Evolutionary conservation across 1,284 basidiomycete species (phyloP), one percentile per base, ranked within the genome.

Genomic region (Heterobasidion annosum): DNA sequence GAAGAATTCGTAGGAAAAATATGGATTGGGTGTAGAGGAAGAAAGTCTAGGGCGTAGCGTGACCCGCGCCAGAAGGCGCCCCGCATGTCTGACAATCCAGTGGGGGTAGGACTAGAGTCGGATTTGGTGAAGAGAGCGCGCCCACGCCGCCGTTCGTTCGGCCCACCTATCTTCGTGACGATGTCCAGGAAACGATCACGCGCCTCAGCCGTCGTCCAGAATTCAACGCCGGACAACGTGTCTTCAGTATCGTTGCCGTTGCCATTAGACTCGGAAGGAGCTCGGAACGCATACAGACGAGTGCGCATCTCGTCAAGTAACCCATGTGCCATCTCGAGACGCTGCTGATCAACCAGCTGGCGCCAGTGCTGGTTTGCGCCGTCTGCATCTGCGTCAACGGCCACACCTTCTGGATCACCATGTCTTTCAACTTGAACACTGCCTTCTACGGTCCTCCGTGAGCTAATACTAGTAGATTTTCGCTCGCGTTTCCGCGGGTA

Each of bases 141-240:
- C 0, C 78, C 81, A 19, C 88, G 74, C 19, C 74, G 70, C 56
- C 74, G 79, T 66, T 90, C 88, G 55, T 68, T 71, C 3, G 72
- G 68, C 0, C 87, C 87, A 1, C 86, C 88, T 37, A 90, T 87
- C 64, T 85, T 89, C 12, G 73, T 71, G 4, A 89, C 81, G 52
- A 91, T 91, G 33, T 79, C 73, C 13, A 83, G 66, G 61, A 81
- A 87, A 4, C 88, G 78, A 53, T 79, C 77, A 40, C 82, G 77
- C 1, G 88, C 88, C 63, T 91, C 87, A 2, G 67, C 66, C 0
- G 89, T 92, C 1, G 88, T 85, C 87, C 88, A 93, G 57, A 93
- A 91, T 56, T 81, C 76, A 4, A 86, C 69, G 34, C 47, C 40
- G 35, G 47, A 35, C 34, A 52, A 43, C 34, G 19, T 45, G 12